Conservation (phyloP, 169 alveolate genomes). For the Blepharisma undulans region DNA sequence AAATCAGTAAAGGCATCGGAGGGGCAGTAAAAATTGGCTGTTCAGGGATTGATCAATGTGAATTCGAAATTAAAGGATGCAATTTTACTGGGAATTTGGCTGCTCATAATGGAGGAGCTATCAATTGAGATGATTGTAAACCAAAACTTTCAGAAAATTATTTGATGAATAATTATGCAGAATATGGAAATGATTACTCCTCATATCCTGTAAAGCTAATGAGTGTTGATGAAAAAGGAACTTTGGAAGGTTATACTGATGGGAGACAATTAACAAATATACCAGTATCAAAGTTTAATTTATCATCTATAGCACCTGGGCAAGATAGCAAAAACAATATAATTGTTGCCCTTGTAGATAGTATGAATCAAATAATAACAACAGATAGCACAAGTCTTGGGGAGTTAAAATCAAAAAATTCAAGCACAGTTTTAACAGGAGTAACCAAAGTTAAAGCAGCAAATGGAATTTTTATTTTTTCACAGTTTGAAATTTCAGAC, state of each 20-base stretch:
- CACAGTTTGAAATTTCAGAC: not conserved
- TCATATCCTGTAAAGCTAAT: not conserved
- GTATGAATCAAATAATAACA: not conserved
- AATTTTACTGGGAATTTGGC: not conserved
- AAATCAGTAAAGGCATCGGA: too few relatives aligned
- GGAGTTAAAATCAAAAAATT: not conserved
- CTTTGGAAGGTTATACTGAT: not conserved
- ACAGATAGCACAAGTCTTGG: constrained; percentile 8
- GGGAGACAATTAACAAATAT: too few relatives aligned
- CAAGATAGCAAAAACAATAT: not conserved
- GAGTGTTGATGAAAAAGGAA: not conserved
- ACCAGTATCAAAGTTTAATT: too few relatives aligned
- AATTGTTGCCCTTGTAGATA: not conserved
- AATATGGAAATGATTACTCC: constrained; percentile 13
- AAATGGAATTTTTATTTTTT: constrained; percentile 1
- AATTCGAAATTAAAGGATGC: not conserved
- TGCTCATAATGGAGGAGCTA: constrained; percentile 10
- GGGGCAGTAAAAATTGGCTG: not conserved
- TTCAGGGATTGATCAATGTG: not conserved
- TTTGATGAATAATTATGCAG: not conserved
- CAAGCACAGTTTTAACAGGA: not conserved
- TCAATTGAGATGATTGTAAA: not conserved
- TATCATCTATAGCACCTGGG: too few relatives aligned
- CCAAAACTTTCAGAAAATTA: not conserved
- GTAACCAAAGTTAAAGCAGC: not conserved